A percentile compares a stretch with the other conserved stretches of the same genome.
These are phyloP conservation scores for Aphanoascus verrucosus DNA, from an alignment of 2,329 filamentous ascomycete genomes.

Conservation along the genomic window DNA sequence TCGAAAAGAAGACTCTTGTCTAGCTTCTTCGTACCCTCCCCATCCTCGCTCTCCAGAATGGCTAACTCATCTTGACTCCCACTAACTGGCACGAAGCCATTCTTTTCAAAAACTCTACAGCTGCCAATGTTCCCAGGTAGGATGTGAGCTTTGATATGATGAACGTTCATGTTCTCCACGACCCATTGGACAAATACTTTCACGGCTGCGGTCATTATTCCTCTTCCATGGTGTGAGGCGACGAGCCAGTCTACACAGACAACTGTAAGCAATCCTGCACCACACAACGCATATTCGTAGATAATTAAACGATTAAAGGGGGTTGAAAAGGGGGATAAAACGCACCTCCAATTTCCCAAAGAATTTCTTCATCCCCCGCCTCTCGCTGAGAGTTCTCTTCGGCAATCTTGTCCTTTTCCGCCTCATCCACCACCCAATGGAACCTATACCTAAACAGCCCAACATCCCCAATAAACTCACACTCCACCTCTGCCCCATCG, in stretches of 20 bases:
- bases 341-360: conserved; percentile 12
- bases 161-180: conserved; percentile 9
- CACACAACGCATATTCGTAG: background rate
- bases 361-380: conserved; percentile 10
- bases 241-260: conserved; percentile 9
- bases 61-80: background rate
- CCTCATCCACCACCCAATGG: conserved; percentile 6
- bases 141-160: conserved; percentile 4
- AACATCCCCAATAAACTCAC: conserved; percentile 7
- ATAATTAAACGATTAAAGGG: background rate
- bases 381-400: conserved; percentile 5
- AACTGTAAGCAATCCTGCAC: background rate
- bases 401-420: background rate
- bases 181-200: conserved; percentile 11
- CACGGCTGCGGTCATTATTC: conserved; percentile 11
- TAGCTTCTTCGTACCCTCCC: conserved; percentile 1
- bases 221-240: conserved; percentile 10
- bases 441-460: conserved; percentile 6
- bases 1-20: conserved; percentile 1
- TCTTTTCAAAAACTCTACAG: conserved; percentile 12
- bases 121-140: conserved; percentile 11
- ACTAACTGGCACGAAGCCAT: conserved; percentile 1
- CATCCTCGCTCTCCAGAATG: conserved; percentile 9
- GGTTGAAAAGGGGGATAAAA: background rate
- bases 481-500: conserved; percentile 7